These are phyloP conservation scores for Fusarium ramigenum DNA, from an alignment of 2,329 filamentous ascomycete species.

Conservation along the genomic window DNA sequence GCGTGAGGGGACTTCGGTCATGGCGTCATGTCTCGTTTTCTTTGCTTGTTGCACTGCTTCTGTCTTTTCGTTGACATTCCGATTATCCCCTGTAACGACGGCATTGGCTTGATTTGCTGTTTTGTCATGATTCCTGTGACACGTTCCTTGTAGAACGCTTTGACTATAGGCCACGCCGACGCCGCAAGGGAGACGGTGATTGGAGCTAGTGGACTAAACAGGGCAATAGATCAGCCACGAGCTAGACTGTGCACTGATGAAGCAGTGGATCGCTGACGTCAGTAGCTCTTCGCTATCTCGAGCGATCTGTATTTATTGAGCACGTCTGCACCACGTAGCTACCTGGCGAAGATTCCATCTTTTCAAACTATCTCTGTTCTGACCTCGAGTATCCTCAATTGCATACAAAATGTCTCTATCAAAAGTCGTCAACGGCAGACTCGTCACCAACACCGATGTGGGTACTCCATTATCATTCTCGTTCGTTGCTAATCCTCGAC, in stretches of 20 bases:
- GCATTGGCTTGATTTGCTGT: neutral
- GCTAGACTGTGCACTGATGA: too few species aligned
- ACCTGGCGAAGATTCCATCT: too few species aligned
- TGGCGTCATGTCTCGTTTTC: neutral
- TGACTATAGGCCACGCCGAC: too few species aligned
- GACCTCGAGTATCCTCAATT: rapidly evolving
- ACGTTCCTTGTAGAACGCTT: neutral
- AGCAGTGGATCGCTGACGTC: too few species aligned
- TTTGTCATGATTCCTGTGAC: neutral
- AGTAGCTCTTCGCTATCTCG: neutral
- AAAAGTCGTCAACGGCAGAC: neutral
- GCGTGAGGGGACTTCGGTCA: neutral
- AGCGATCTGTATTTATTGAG: neutral
- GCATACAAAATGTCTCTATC: neutral
- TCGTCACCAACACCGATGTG: neutral
- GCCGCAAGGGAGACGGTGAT: neutral
- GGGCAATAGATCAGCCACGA: neutral
- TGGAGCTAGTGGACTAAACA: neutral
- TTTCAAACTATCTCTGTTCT: rapidly evolving
- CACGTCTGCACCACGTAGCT: neutral
- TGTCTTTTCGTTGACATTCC: neutral
- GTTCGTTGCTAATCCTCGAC: neutral
- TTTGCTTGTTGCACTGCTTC: neutral
- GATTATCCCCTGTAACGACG: neutral
- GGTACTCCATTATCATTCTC: rapidly evolving